These are phyloP conservation scores for Coleophoma eucalyptorum DNA, from an alignment of 2,329 filamentous ascomycete genomes.

Conservation along the genomic window DNA sequence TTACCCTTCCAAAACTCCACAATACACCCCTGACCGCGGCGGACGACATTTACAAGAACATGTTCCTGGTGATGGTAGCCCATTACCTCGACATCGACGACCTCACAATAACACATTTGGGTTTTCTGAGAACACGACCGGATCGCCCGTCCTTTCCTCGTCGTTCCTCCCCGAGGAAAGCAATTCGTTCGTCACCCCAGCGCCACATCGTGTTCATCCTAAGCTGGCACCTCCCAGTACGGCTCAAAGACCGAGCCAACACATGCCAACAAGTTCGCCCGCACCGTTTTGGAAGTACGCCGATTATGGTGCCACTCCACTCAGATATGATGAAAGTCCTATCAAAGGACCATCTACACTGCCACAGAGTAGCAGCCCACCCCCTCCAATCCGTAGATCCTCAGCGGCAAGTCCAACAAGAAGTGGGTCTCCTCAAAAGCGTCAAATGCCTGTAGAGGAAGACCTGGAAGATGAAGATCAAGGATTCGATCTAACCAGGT, in stretches of 20 bases:
- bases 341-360: slow-evolving; percentile 40
- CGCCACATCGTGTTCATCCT: slow-evolving; percentile 69
- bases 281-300: slow-evolving; percentile 88
- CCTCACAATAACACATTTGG: slow-evolving; percentile 38
- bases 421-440: slow-evolving; percentile 12
- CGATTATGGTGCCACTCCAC: slow-evolving; percentile 70
- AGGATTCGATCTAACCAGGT: slow-evolving; percentile 27
- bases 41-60: slow-evolving; percentile 30
- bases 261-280: slow-evolving; percentile 81
- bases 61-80: slow-evolving; percentile 49
- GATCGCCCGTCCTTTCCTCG: slow-evolving; percentile 56
- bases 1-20: slow-evolving; percentile 35
- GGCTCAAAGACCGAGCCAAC: slow-evolving; percentile 75
- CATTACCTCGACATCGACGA: slow-evolving; percentile 52
- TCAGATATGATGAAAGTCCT: slow-evolving; percentile 57
- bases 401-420: slow-evolving; percentile 22
- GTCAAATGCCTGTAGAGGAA: slow-evolving; percentile 9
- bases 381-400: slow-evolving; percentile 28
- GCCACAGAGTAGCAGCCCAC: slow-evolving; percentile 55
- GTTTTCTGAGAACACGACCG: slow-evolving; percentile 46
- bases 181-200: slow-evolving; percentile 64
- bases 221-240: slow-evolving; percentile 76
- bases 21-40: slow-evolving; percentile 56
- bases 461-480: slow-evolving; percentile 23
- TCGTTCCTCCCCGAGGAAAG: slow-evolving; percentile 59